Evolutionary conservation across 495 filamentous ascomycete genomes (phyloP), one percentile per base, ranked within the genome.

Genomic region (Podospora bellae-mahoneyi): DNA sequence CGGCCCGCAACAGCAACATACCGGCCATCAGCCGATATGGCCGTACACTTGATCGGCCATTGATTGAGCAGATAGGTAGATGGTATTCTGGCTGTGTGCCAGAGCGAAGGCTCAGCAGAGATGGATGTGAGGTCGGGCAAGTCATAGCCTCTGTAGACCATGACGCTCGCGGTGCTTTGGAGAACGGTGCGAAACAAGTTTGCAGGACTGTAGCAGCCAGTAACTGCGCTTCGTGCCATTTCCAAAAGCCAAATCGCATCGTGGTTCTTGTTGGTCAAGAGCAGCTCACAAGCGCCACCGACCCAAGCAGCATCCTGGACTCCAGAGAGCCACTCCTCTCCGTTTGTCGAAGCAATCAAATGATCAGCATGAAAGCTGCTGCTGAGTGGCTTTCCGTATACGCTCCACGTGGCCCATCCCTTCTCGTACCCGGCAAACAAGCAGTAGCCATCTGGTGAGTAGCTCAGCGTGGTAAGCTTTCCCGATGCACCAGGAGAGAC

Each of bases 361-460:
- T 78, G 78, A 71, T 97, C 91, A 4, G 87, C 82, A 15, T 82
- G 80, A 74, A 97, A 98, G 74, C 92, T 97, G 67, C 85, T 91
- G 20, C 88, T 90, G 15, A 91, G 87, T 4, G 89, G 85, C 77
- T 97, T 97, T 20, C 96, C 96, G 78, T 93, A 99, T 5, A 97
- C 96, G 76, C 94, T 97, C 93, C 93, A 98, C 44, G 88, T 93
- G 16, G 89, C 91, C 96, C 96, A 99, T 15, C 96, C 96, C 68
- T 87, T 88, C 69, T 96, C 91, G 74, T 93, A 98, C 26, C 95
- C 96, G 55, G 90, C 93, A 78, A 99, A 97, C 4, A 98, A 84
- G 74, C 94, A 97, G 75, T 98, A 97, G 53, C 96, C 96, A 75
- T 99, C 96, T 0, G 95, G 92, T 10, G 96, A 97, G 82, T 97